Evolutionary conservation across 495 filamentous ascomycete species (phyloP).

Genomic region (Aspergillus ellipticus): DNA sequence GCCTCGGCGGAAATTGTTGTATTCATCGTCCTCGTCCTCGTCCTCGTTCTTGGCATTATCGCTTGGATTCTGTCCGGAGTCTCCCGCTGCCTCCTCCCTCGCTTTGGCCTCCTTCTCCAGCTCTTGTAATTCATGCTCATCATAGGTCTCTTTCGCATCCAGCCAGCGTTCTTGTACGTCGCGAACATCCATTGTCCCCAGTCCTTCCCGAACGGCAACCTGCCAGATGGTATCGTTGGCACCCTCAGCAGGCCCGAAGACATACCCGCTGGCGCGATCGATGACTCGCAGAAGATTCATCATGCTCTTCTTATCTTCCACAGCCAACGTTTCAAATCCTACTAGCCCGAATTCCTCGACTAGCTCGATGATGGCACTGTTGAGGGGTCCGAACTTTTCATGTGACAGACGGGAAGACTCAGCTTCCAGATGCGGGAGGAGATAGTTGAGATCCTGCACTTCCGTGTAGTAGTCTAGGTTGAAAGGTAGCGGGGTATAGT

Average conservation of each 20-base stretch:
- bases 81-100: slow-evolving; percentile 26
- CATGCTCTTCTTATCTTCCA: slow-evolving; percentile 96
- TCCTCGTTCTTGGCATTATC: slow-evolving; percentile 33
- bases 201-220: slow-evolving; percentile 84
- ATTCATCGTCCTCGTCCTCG: slow-evolving; percentile 34
- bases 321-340: slow-evolving; percentile 86
- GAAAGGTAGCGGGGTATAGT: slow-evolving; percentile 81
- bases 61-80: not conserved
- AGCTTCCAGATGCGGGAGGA: slow-evolving; percentile 71
- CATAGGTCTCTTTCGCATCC: slow-evolving; percentile 81
- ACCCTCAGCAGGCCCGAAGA: slow-evolving; percentile 85
- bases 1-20: slow-evolving; percentile 27
- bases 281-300: slow-evolving; percentile 82
- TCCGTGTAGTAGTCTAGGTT: slow-evolving; percentile 96
- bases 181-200: slow-evolving; percentile 69
- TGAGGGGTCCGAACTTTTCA: slow-evolving; percentile 75
- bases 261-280: slow-evolving; percentile 88
- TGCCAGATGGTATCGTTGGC: slow-evolving; percentile 94
- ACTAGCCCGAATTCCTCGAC: slow-evolving; percentile 87
- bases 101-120: slow-evolving; percentile 59
- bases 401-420: slow-evolving; percentile 55
- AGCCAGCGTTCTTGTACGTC: slow-evolving; percentile 97
- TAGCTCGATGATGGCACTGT: slow-evolving; percentile 79
- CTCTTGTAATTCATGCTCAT: slow-evolving; percentile 70
- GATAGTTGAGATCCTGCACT: slow-evolving; percentile 85